Evolutionary conservation across 73 alveolate species (phyloP).

Genomic region (Paramecium octaurelia): DNA sequence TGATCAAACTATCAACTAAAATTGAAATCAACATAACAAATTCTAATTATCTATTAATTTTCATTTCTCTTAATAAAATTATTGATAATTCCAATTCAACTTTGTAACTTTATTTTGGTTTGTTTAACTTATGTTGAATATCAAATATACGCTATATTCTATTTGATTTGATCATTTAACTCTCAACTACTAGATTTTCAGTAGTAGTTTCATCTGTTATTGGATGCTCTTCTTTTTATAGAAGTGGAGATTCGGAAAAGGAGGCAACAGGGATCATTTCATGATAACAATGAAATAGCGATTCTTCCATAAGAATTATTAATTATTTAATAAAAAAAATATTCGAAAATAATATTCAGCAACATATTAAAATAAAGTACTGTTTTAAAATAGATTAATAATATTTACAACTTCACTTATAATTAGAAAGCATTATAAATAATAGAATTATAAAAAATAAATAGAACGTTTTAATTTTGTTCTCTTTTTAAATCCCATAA

Average conservation of each 20-base stretch:
- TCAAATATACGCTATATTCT: constrained; percentile 9
- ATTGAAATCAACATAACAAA: background rate
- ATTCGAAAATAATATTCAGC: background rate
- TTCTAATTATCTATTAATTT: background rate
- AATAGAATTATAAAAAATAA: too few relatives aligned
- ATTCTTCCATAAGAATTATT: background rate
- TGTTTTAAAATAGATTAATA: background rate
- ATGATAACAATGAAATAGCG: background rate
- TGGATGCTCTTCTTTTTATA: background rate
- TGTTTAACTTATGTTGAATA: background rate
- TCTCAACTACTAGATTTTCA: background rate
- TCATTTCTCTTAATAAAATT: constrained; percentile 14
- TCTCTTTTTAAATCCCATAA: background rate
- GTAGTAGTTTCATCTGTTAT: background rate
- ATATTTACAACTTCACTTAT: too few relatives aligned
- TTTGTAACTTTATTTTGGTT: background rate
- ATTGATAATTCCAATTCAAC: constrained; percentile 46
- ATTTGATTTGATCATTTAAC: background rate
- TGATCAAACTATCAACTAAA: background rate
- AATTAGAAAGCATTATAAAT: too few relatives aligned
- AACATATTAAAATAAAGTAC: background rate
- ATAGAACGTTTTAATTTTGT: background rate
- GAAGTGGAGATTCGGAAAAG: background rate
- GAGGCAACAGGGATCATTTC: background rate
- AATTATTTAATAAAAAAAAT: background rate